Evolutionary conservation across 192 early-diverging fungal species (phyloP), one percentile per base, ranked within the genome.

Genomic region (Gonapodya prolifera): DNA sequence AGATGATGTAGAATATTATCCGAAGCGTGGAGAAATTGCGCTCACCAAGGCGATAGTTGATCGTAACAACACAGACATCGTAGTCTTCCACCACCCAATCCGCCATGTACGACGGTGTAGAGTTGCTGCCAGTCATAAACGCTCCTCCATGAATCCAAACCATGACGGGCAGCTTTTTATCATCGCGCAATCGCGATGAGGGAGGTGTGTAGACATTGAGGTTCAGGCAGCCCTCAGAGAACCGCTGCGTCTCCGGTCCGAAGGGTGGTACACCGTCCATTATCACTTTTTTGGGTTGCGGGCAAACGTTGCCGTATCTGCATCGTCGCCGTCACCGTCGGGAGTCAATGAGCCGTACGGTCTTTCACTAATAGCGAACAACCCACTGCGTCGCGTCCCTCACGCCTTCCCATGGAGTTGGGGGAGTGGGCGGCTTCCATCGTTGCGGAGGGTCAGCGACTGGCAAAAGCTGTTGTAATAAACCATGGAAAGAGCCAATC

Each of bases 71-170:
- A 30, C 87, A 81, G 2, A 86, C 78, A n/a, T 80, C 82, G 30
- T 76, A 78, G 69, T 61, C 35, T 8, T 79, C 75, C 18, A 34
- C 71, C 17, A 75, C 30, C 13, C 34, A 28, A 2, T 35, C 13
- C 35, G 81, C 30, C 34, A 80, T 70, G 79, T 86, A 89, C n/a
- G 81, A 74, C 31, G 36, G 70, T 30, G 76, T 77, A 45, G 77
- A 79, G 2, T 76, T 69, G 2, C 76, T 79, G 35, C 88, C 88
- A 69, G 70, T 81, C 23, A 61, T 23, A 31, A 85, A 89, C 32
- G 80, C 84, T 31, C 90, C 91, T 8, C 87, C 87, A 69, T 91
- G 85, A 32, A 91, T 83, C 73, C 82, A 91, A 1, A 91, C 83
- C 78, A 90, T 80, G 1, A 91, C 91, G 34, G 91, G 90, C 23